These are phyloP conservation scores for Curvularia sp. DNA, from an alignment of 2,329 filamentous ascomycete genomes.

Conservation along the genomic window DNA sequence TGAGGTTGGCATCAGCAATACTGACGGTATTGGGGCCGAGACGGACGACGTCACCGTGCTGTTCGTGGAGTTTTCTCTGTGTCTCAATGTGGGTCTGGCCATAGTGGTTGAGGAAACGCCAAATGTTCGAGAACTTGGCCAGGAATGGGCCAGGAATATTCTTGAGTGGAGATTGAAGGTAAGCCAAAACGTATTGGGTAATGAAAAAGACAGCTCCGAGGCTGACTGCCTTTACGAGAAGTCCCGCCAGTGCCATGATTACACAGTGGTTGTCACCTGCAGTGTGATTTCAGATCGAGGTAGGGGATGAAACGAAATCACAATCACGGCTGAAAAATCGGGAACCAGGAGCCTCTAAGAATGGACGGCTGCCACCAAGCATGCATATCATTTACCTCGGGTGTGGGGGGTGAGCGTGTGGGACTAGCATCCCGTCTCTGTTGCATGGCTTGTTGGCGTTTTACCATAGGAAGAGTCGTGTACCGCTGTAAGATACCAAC, in stretches of 20 bases:
- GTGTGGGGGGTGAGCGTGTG: neutral
- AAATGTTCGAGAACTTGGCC: constrained; percentile 44
- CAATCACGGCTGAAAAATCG: neutral
- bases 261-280: constrained; percentile 10
- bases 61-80: constrained; percentile 37
- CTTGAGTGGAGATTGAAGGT: constrained; percentile 41
- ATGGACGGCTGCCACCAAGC: neutral
- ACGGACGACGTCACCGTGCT: constrained; percentile 40
- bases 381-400: neutral
- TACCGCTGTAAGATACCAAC: neutral
- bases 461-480: neutral
- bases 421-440: constrained; percentile 1
- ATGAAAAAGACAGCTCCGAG: constrained; percentile 25
- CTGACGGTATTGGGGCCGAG: constrained; percentile 43
- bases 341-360: neutral
- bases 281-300: constrained; percentile 4
- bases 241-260: constrained; percentile 22
- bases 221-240: constrained; percentile 24
- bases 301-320: constrained; percentile 2
- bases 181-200: constrained; percentile 31
- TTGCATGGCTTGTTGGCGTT: constrained; percentile 1
- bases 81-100: constrained; percentile 40
- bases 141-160: constrained; percentile 43
- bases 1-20: constrained; percentile 36
- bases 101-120: constrained; percentile 42